Conservation (phyloP, 148 eudicot genomes). For the Rhododendron vialii region DNA sequence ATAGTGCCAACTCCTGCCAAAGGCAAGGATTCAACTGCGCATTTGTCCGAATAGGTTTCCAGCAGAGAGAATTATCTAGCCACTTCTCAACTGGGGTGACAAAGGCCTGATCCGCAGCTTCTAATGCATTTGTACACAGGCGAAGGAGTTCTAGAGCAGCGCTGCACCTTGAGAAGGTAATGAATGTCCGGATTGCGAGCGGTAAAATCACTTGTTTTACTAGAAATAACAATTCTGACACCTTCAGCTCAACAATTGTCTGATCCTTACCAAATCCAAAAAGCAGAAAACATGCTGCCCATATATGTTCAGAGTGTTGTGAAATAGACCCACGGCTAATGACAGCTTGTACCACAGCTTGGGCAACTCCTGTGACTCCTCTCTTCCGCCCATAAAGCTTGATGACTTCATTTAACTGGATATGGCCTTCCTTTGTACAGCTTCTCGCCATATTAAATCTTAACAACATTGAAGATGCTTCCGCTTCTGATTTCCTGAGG, state of each 20-base stretch:
- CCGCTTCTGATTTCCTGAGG: conserved; percentile 67
- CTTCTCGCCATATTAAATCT: conserved; percentile 81
- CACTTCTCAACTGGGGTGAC: conserved; percentile 86
- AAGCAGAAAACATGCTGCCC: conserved; percentile 87
- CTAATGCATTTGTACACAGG: conserved; percentile 75
- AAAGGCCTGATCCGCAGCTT: conserved; percentile 80
- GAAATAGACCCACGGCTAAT: conserved; percentile 43
- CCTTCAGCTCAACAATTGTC: conserved; percentile 66
- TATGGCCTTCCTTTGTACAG: conserved; percentile 56
- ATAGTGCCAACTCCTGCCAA: conserved; percentile 88
- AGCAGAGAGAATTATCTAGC: conserved; percentile 83
- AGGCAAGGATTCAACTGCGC: conserved; percentile 83
- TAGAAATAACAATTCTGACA: conserved; percentile 55
- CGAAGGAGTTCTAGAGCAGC: conserved; percentile 88
- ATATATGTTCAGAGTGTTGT: conserved; percentile 63
- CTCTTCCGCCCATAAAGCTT: conserved; percentile 73
- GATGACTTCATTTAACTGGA: conserved; percentile 61
- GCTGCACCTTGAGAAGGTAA: conserved; percentile 71
- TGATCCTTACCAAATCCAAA: conserved; percentile 84
- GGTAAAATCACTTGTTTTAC: conserved; percentile 78
- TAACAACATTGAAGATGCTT: conserved; percentile 72
- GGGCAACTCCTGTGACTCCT: conserved; percentile 66
- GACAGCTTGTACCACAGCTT: conserved; percentile 71
- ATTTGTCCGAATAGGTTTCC: conserved; percentile 81
- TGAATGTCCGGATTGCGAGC: conserved; percentile 67